These are phyloP conservation scores for Aspergillus viridinutans DNA, from an alignment of 2,329 filamentous ascomycete species.

Conservation along the genomic window DNA sequence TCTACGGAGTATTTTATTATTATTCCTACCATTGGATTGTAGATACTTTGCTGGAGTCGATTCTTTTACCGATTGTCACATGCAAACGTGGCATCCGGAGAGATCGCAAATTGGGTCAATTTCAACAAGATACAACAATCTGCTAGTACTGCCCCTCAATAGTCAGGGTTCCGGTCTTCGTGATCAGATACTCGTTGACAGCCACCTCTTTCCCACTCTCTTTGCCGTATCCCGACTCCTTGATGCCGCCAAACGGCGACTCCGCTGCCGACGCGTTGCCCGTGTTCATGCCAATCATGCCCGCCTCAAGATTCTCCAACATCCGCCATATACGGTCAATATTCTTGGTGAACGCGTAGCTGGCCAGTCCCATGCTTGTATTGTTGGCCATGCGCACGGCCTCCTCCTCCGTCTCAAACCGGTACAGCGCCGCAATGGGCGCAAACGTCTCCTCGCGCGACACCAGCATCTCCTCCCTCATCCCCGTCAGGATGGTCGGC, in stretches of 20 bases:
- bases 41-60: background rate
- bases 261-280: constrained; percentile 64
- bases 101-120: background rate
- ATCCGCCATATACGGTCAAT: constrained; percentile 62
- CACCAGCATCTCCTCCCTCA: constrained; percentile 56
- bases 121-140: background rate
- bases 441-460: constrained; percentile 62
- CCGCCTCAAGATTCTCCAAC: constrained; percentile 64
- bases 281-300: constrained; percentile 65
- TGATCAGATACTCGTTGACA: constrained; percentile 58
- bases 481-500: constrained; percentile 60
- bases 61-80: background rate
- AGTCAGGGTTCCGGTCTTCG: constrained; percentile 63
- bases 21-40: background rate
- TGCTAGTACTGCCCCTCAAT: constrained; percentile 52
- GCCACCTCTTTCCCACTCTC: constrained; percentile 64
- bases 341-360: constrained; percentile 66
- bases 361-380: constrained; percentile 62
- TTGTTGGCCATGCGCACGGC: constrained; percentile 57
- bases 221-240: constrained; percentile 65
- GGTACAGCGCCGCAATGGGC: constrained; percentile 60
- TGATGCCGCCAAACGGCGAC: constrained; percentile 64
- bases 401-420: constrained; percentile 64
- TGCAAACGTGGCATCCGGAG: background rate
- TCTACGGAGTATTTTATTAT: no score